Conservation (phyloP, 2,329 filamentous ascomycete species). For the Clonostachys sp. region DNA sequence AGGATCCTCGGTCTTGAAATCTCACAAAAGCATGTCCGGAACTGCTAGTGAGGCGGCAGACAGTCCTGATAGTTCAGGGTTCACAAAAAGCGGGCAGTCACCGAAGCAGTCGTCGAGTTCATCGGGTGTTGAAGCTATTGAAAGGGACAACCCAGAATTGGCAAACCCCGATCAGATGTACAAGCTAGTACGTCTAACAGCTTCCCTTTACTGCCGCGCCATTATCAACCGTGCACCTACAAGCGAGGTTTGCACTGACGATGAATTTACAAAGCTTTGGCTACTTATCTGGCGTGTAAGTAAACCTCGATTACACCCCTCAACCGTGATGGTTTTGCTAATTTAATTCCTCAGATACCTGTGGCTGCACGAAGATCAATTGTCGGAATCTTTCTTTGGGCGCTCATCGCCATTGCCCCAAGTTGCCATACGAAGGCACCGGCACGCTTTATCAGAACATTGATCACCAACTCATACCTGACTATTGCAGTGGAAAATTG, state of each 20-base stretch:
- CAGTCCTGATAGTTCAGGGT: slow-evolving; percentile 2
- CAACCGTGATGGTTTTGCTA: too few species aligned
- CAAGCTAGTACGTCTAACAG: slow-evolving; percentile 36
- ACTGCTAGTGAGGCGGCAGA: neutral
- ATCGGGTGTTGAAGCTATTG: neutral
- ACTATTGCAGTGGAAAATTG: slow-evolving; percentile 44
- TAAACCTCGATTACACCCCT: too few species aligned
- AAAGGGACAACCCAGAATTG: neutral
- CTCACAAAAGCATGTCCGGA: neutral
- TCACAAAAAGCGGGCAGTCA: neutral
- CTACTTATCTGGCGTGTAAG: slow-evolving; percentile 36
- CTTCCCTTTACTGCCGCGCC: slow-evolving; percentile 41
- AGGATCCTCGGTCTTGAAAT: neutral
- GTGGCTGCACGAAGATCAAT: slow-evolving; percentile 39
- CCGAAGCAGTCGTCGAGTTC: neutral
- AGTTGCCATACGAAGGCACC: slow-evolving; percentile 29
- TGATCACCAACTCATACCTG: slow-evolving; percentile 35
- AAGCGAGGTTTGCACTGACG: slow-evolving; percentile 26
- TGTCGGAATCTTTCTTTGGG: slow-evolving; percentile 44
- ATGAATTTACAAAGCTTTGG: slow-evolving; percentile 39
- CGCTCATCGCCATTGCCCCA: slow-evolving; percentile 35
- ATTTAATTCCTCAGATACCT: slow-evolving; percentile 8
- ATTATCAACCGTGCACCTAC: slow-evolving; percentile 36
- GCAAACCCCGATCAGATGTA: slow-evolving; percentile 37
- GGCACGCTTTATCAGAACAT: slow-evolving; percentile 39